Evolutionary conservation across 2,329 filamentous ascomycete species (phyloP), one percentile per base, ranked within the genome.

Genomic region (Colletotrichum shisoi): DNA sequence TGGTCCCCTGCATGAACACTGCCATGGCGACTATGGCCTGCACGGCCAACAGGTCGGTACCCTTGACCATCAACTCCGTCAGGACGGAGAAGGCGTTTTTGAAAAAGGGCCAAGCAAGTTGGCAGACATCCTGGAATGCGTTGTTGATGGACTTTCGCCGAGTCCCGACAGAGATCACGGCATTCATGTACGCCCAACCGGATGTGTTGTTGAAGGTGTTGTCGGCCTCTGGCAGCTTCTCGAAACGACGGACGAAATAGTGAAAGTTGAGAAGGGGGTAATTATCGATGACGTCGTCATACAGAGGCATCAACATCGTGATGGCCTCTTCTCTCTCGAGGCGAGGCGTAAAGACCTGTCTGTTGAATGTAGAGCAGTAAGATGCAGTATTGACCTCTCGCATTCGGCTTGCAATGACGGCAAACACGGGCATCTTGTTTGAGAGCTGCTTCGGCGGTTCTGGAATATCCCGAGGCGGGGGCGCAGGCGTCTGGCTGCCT

Each of bases 161-260:
- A 2, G 57, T 56, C 1, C 68, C 68, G 1, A 70, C 46, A 1
- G 65, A 57, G 9, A 70, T 62, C 13, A 60, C 52, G 5, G 45
- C 42, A 15, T 65, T 65, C 21, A 63, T 48, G 42, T 68, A 70
- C 11, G 68, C 68, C 68, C 68, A 70, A 9, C 68, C 64, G 4
- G 57, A 54, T 12, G 64, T 57, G 34, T 52, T 68, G 40, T 65
- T 57, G 42, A 70, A 70, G 4, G 65, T 42, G 3, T 64, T 61
- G 0, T 65, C 57, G 4, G 61, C 61, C 12, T 54, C 34, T 1
- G 54, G 42, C 7, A 63, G 13, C 13, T 27, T 67, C 39, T 63
- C 67, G 17, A 67, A 69, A 11, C 34, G 63, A 21, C 27, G 49
- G 8, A 48, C 34, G 15, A 69, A 63, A n/a, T 59, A 45, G 24